Percentiles rank a stretch among this genome's conserved stretches.
phyloP scores from a whole-genome alignment of 2,329 filamentous ascomycete species.

The Trichoderma koningii region DNA sequence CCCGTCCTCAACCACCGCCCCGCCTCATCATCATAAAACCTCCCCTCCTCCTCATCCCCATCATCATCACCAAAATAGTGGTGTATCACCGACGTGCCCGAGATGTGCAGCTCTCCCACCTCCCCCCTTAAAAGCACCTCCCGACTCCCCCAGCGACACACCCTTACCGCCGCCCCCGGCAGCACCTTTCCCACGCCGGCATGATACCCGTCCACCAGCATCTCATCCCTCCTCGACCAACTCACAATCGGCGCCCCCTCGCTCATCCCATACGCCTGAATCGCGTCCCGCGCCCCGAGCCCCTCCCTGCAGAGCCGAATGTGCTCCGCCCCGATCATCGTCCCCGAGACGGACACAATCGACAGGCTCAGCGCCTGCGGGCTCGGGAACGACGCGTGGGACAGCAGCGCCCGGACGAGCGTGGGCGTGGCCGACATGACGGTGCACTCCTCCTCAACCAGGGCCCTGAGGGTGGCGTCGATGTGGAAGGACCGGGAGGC shows the following conservation, averaged over 20 bases:
- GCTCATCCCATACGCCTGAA: conserved; percentile 50
- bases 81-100: conserved; percentile 41
- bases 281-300: conserved; percentile 38
- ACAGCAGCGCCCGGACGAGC: conserved; percentile 39
- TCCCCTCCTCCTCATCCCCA: conserved; percentile 29
- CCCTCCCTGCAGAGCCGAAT: conserved; percentile 38
- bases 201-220: conserved; percentile 39
- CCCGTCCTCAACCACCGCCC: conserved; percentile 45
- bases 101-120: conserved; percentile 46
- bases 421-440: conserved; percentile 47
- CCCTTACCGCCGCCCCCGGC: conserved; percentile 43
- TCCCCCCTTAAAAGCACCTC: conserved; percentile 38
- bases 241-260: conserved; percentile 47
- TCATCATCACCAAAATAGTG: conserved; percentile 38
- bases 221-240: conserved; percentile 41
- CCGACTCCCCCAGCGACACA: conserved; percentile 41
- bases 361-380: conserved; percentile 36
- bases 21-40: conserved; percentile 42
- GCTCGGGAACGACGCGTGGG: conserved; percentile 36
- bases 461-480: conserved; percentile 37
- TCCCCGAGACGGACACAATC: conserved; percentile 42
- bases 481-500: conserved; percentile 41
- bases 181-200: conserved; percentile 47
- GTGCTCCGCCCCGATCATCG: conserved; percentile 38
- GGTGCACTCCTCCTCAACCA: conserved; percentile 40